Base-by-base conservation (phyloP, 805 yeast genomes). In the Hanseniaspora lindneri region DNA sequence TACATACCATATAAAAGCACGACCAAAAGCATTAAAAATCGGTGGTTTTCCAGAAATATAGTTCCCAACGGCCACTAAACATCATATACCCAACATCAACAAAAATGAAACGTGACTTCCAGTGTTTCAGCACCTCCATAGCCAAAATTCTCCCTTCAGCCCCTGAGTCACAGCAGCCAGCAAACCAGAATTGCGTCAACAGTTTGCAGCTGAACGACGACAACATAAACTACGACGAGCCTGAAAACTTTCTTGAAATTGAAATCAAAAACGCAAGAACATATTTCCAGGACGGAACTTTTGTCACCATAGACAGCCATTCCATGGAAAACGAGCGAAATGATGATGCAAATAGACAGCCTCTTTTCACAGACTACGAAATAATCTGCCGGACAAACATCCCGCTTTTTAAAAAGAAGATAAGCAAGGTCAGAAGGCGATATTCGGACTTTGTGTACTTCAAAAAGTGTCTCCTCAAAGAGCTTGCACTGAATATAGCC, bases 201-300 rank as follows among this genome's bases (percentile, higher is more conserved):
- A 47, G 46, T 17, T 35, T 41, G 17, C 28, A 33, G 23, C 21
- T 47, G 14, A 16, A 42, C 10, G 46, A 48, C 23, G 51, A 48
- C 27, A 41, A 42, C 11, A 49, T 40, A 10, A 49, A 49, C 25
- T 92, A 92, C 60, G 95, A 94, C 0, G 94, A 83, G 57, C 97
- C 96, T 0, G 97, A 92, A 63, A 85, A 86, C 65, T 85, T 87
- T 59, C 72, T 89, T 35, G 98, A 89, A 65, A 79, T 92, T 30
- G 96, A 88, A 63, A 95, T 87, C 51, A 52, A 69, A 49, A 54
- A 58, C 39, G 65, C 66, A 1, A 56, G 50, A 41, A 61, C 63
- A 5, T 63, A 61, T 37, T 50, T 54, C 52, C 49, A 46, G 20
- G 49, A 46, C 39, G 39, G 32, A 32, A 30, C 24, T n/a, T 46